phyloP scores from a whole-genome alignment of 2,329 filamentous ascomycete species.

The Dichotomopilus funicola region DNA sequence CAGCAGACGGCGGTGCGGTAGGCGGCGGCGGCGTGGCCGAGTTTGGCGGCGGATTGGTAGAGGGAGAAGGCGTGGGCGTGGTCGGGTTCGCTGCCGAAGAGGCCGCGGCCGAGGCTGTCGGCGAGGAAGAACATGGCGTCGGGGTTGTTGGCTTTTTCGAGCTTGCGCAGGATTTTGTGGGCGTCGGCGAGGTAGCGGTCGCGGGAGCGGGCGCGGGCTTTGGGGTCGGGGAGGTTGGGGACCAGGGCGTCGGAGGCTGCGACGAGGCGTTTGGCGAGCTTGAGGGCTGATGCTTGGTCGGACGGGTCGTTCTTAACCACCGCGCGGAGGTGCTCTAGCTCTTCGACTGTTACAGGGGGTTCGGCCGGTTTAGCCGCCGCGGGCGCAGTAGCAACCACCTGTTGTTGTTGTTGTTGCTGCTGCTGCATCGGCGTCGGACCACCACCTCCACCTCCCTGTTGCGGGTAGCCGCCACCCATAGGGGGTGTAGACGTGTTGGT shows the following conservation, averaged over 20 bases:
- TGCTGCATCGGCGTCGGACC: constrained; percentile 27
- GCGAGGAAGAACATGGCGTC: constrained; percentile 94
- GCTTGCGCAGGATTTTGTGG: constrained; percentile 85
- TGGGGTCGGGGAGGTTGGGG: constrained; percentile 57
- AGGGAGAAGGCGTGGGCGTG: constrained; percentile 88
- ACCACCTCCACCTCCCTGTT: not conserved
- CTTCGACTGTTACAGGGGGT: constrained; percentile 65
- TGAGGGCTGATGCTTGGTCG: constrained; percentile 65
- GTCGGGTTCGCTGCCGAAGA: constrained; percentile 72
- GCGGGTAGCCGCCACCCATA: constrained; percentile 22
- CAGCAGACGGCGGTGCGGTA: constrained; percentile 96
- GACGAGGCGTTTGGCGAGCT: constrained; percentile 74
- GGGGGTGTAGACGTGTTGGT: constrained; percentile 23
- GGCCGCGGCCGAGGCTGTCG: constrained; percentile 78
- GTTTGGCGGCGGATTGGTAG: constrained; percentile 90
- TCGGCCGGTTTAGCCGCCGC: constrained; percentile 28
- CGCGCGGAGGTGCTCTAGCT: constrained; percentile 69
- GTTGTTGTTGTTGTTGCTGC: constrained; percentile 3
- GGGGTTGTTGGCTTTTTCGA: constrained; percentile 63
- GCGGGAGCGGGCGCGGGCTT: constrained; percentile 64
- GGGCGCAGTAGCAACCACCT: constrained; percentile 21
- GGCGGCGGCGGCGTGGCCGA: constrained; percentile 76
- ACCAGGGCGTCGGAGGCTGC: constrained; percentile 77
- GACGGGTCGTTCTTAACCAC: constrained; percentile 63
- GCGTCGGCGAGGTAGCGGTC: constrained; percentile 82